Conservation (phyloP, 2,329 filamentous ascomycete species). For the Talaromyces islandicus region DNA sequence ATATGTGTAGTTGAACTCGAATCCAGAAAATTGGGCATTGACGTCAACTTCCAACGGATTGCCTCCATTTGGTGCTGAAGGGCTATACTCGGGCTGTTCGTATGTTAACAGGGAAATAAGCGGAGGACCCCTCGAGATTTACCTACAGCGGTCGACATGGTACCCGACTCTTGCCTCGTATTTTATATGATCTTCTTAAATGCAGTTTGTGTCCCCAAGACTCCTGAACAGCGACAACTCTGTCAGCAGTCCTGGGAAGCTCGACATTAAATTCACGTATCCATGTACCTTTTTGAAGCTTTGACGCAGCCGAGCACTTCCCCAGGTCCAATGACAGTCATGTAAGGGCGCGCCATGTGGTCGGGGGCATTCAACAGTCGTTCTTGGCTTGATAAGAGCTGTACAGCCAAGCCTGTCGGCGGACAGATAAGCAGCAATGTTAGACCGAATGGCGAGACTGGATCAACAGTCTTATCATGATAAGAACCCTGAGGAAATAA, state of each 20-base stretch:
- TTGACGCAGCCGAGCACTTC: neutral
- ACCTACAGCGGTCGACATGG: neutral
- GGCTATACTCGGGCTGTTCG: constrained; percentile 28
- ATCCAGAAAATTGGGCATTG: constrained; percentile 53
- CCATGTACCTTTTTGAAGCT: neutral
- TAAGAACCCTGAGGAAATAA: neutral
- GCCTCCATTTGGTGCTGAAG: constrained; percentile 46
- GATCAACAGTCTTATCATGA: neutral
- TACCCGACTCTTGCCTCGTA: neutral
- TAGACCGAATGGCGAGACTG: neutral
- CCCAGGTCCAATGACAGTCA: neutral
- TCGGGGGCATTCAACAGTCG: neutral
- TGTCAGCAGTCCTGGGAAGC: neutral
- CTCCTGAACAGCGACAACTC: neutral
- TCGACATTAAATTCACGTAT: neutral
- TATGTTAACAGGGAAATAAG: constrained; percentile 6
- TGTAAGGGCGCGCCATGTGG: neutral
- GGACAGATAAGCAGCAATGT: neutral
- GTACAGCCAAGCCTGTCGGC: neutral
- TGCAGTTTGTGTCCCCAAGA: neutral
- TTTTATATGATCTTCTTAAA: neutral
- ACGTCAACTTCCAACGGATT: constrained; percentile 49
- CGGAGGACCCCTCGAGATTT: neutral
- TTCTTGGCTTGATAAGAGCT: neutral
- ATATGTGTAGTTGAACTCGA: constrained; percentile 58